phyloP scores from a whole-genome alignment of 768 basidiomycete genomes.

The Rhodocollybia butyracea region DNA sequence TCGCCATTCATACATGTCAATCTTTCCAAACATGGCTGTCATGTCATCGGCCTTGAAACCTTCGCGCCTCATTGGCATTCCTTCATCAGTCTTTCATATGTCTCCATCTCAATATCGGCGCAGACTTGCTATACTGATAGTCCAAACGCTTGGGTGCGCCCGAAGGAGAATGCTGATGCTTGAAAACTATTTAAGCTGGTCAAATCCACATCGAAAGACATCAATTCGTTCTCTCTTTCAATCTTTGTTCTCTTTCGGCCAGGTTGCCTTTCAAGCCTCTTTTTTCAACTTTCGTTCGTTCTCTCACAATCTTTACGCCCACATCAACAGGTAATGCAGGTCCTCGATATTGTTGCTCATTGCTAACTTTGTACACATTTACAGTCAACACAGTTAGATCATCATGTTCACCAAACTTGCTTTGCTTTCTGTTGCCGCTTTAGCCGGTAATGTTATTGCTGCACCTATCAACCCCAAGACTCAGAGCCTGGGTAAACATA shows the following conservation, averaged over 20 bases:
- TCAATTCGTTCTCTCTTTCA: neutral
- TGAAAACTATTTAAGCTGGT: neutral
- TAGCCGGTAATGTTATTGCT: conserved; percentile 27
- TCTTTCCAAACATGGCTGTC: too few species aligned
- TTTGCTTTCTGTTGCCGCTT: conserved; percentile 26
- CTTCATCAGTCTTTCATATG: too few species aligned
- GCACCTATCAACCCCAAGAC: conserved; percentile 21
- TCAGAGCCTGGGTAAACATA: conserved; percentile 24
- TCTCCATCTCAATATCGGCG: too few species aligned
- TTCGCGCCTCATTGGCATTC: too few species aligned
- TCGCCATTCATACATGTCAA: too few species aligned
- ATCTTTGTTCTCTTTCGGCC: neutral
- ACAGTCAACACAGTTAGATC: neutral
- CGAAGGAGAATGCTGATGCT: neutral
- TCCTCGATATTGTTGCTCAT: neutral
- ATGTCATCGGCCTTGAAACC: too few species aligned
- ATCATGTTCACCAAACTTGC: conserved; percentile 39
- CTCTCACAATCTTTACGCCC: neutral
- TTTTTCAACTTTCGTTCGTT: conserved; percentile 3
- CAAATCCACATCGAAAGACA: neutral
- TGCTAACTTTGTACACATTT: neutral
- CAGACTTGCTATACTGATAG: too few species aligned
- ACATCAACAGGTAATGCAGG: neutral
- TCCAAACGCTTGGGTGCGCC: too few species aligned
- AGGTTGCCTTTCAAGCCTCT: neutral